These are phyloP conservation scores for Nemania sp. DNA, from an alignment of 2,329 filamentous ascomycete species.

Conservation along the genomic window DNA sequence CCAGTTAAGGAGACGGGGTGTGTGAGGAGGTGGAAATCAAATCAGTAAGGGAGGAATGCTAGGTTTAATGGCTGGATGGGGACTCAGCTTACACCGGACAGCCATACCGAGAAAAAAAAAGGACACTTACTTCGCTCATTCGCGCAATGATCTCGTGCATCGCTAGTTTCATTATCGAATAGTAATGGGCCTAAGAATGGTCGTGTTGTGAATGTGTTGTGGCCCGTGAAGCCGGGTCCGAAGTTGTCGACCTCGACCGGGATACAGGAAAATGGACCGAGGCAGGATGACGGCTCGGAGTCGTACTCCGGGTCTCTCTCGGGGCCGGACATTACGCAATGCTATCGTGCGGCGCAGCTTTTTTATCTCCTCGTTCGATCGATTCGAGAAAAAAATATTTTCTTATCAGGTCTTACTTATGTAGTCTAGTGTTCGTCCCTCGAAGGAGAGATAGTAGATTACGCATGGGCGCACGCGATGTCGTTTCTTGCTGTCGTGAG, in stretches of 20 bases:
- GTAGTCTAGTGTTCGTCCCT: not conserved
- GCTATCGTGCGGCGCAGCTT: too few relatives aligned
- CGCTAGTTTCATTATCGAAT: conserved; percentile 79
- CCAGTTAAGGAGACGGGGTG: too few relatives aligned
- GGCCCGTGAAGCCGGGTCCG: conserved; percentile 50
- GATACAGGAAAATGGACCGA: conserved; percentile 53
- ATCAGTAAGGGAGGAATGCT: not conserved
- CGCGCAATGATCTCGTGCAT: conserved; percentile 82
- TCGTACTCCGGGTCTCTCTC: conserved; percentile 46
- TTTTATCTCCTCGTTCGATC: too few relatives aligned
- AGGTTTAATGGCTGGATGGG: not conserved
- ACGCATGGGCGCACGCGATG: not conserved
- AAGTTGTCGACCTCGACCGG: conserved; percentile 54
- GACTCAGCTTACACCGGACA: not conserved
- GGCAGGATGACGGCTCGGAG: conserved; percentile 55
- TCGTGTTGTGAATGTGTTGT: conserved; percentile 66
- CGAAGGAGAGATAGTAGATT: not conserved
- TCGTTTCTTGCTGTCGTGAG: not conserved
- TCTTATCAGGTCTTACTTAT: not conserved
- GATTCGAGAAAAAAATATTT: not conserved
- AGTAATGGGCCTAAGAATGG: conserved; percentile 76
- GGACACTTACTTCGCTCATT: conserved; percentile 74
- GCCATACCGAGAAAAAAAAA: not conserved
- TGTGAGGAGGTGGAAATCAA: too few relatives aligned
- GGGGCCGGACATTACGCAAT: conserved; percentile 16